A percentile compares a stretch with the other conserved stretches of the same genome.
These are phyloP conservation scores for Fagopyrum esculentum DNA, from an alignment of 148 eudicot species.

Conservation along the genomic window DNA sequence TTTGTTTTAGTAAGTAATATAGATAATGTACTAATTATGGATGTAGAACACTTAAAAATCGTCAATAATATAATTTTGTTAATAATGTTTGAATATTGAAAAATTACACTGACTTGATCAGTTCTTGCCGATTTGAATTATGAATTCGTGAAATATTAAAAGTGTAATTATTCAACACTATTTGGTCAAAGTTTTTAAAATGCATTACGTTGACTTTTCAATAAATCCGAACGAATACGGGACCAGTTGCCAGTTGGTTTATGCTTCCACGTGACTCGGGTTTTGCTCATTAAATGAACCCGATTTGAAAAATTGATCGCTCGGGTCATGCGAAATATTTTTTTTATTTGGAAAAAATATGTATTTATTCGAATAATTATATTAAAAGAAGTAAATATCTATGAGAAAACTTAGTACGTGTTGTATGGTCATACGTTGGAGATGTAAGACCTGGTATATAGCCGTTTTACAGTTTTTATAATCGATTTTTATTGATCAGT, in stretches of 20 bases:
- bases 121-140: background rate
- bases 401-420: too few species aligned
- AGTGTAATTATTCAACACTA: background rate
- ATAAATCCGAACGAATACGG: background rate
- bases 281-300: background rate
- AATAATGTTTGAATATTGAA: background rate
- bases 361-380: too few species aligned
- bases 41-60: background rate
- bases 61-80: background rate
- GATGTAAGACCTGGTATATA: too few species aligned
- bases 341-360: too few species aligned
- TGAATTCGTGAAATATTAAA: background rate
- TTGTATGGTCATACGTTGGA: too few species aligned
- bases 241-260: conserved; percentile 1
- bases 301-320: background rate
- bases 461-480: too few species aligned
- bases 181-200: background rate
- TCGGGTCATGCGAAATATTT: background rate
- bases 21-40: background rate
- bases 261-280: background rate
- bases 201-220: conserved; percentile 1
- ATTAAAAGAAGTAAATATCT: too few species aligned
- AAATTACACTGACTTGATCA: conserved; percentile 4
- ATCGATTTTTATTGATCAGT: too few species aligned
- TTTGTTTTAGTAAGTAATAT: too few species aligned